phyloP scores from a whole-genome alignment of 2,329 filamentous ascomycete species.

The Chaetothyriales sp. region DNA sequence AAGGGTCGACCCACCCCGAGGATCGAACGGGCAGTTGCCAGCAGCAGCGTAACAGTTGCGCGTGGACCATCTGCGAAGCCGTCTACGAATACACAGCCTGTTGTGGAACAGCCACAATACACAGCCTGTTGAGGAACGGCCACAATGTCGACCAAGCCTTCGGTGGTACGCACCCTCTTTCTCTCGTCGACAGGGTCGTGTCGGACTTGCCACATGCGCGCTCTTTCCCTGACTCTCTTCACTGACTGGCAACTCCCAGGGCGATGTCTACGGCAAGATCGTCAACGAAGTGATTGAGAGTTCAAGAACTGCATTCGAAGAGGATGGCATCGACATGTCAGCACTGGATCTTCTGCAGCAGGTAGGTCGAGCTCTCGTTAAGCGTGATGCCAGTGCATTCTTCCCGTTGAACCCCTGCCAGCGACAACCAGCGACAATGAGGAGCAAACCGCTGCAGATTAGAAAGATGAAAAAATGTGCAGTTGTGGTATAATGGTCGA shows the following conservation, averaged over 20 bases:
- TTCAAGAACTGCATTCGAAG: conserved; percentile 90
- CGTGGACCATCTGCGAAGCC: not conserved
- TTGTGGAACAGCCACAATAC: not conserved
- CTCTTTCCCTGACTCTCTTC: not conserved
- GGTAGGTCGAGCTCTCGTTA: conserved; percentile 52
- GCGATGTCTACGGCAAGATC: conserved; percentile 76
- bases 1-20: not conserved
- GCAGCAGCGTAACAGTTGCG: not conserved
- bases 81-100: not conserved
- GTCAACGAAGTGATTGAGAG: conserved; percentile 84
- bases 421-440: conserved; percentile 7
- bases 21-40: too few species aligned
- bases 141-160: not conserved
- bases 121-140: not conserved
- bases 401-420: not conserved
- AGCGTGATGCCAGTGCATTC: not conserved
- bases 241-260: conserved; percentile 31
- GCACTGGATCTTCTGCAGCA: conserved; percentile 76
- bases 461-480: not conserved
- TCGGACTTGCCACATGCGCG: not conserved
- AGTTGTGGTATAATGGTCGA: not conserved
- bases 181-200: not conserved
- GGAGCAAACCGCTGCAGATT: not conserved
- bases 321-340: conserved; percentile 77
- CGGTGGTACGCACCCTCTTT: not conserved